Evolutionary conservation across 148 eudicot genomes (phyloP).

Genomic region (Vaccinium myrtillus): DNA sequence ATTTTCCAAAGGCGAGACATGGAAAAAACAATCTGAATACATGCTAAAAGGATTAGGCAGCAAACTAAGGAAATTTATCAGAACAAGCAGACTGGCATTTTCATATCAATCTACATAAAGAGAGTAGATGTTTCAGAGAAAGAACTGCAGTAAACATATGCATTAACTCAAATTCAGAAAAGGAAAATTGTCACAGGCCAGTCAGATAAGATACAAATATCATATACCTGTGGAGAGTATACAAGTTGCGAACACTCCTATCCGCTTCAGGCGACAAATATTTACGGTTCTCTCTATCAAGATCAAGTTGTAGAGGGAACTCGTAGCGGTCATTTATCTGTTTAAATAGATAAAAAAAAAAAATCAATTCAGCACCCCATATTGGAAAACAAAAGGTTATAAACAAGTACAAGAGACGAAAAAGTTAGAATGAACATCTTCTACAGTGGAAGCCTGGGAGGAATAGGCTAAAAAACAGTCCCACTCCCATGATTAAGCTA

Average conservation of each 20-base stretch:
- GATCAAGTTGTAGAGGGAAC: conserved; percentile 55
- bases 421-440: background rate
- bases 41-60: background rate
- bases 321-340: conserved; percentile 59
- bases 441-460: no score
- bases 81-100: background rate
- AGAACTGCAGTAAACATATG: conserved; percentile 2
- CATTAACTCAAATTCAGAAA: background rate
- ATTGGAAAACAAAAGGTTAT: background rate
- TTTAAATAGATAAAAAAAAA: background rate
- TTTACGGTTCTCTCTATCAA: conserved; percentile 47
- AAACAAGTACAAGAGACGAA: background rate
- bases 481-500: background rate
- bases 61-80: background rate
- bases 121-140: background rate
- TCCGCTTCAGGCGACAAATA: conserved; percentile 56
- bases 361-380: background rate
- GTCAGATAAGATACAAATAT: background rate
- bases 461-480: background rate
- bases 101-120: background rate
- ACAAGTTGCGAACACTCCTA: conserved; percentile 45
- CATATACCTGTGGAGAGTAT: conserved; percentile 49
- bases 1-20: background rate
- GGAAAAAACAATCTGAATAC: background rate
- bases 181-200: background rate